Evolutionary conservation across 148 eudicot species (phyloP).

Genomic region (Chenopodium berlandieri): DNA sequence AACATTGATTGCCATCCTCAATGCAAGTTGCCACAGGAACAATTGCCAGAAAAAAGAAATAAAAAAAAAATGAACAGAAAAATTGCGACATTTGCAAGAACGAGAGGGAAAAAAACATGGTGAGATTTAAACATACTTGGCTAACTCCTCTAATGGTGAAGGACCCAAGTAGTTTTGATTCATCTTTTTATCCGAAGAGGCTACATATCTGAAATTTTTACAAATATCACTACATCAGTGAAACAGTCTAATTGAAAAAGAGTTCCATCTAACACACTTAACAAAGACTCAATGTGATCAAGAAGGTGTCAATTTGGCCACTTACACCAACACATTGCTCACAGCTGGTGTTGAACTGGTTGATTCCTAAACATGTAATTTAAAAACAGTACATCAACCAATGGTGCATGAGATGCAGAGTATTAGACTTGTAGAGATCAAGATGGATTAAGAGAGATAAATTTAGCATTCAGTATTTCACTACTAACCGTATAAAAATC

Average conservation of each 20-base stretch:
- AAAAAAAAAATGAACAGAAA: not conserved
- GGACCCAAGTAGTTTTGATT: constrained; percentile 90
- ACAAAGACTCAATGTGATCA: not conserved
- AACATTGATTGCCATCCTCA: not conserved
- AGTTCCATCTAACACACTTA: not conserved
- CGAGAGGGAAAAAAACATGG: not conserved
- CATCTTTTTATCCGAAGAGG: constrained; percentile 62
- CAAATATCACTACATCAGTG: not conserved
- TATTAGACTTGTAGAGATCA: not conserved
- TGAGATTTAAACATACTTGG: constrained; percentile 44
- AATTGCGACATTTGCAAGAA: not conserved
- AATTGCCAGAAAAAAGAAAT: not conserved
- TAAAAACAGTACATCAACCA: not conserved
- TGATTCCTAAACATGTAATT: constrained; percentile 39
- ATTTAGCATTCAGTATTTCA: not conserved
- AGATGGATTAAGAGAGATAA: not conserved
- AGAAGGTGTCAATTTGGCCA: constrained; percentile 13
- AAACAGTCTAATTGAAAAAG: not conserved
- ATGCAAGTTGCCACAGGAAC: not conserved
- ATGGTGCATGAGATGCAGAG: constrained; percentile 7
- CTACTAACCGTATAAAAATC: constrained; percentile 81
- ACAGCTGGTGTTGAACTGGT: constrained; percentile 51
- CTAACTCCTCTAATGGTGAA: constrained; percentile 72
- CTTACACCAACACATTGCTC: constrained; percentile 79
- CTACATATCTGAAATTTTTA: constrained; percentile 57